These are phyloP conservation scores for Cucumis melo DNA, from an alignment of 306 rosid species.

Conservation along the genomic window DNA sequence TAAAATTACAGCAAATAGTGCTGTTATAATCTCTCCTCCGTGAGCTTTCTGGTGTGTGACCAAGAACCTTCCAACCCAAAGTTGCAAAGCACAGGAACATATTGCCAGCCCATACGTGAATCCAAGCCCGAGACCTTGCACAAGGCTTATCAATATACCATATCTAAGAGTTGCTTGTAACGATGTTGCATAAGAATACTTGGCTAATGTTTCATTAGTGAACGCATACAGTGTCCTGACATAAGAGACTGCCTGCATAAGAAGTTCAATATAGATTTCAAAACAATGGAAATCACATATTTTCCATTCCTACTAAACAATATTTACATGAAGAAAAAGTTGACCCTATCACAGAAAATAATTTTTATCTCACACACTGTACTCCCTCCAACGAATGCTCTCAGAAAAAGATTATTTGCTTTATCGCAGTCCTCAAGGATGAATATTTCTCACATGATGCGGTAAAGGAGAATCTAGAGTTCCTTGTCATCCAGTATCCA, in stretches of 20 bases:
- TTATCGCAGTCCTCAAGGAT: not conserved
- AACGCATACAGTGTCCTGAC: slow-evolving; percentile 81
- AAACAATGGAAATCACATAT: not conserved
- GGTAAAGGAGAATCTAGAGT: not conserved
- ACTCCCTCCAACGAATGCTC: not conserved
- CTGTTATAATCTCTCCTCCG: slow-evolving; percentile 93
- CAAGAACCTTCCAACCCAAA: slow-evolving; percentile 97
- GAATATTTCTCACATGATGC: not conserved
- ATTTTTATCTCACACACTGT: not conserved
- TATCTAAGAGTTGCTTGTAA: slow-evolving; percentile 97
- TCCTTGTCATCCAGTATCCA: not conserved
- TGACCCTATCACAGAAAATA: not conserved
- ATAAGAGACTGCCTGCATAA: slow-evolving; percentile 88
- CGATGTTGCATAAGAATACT: slow-evolving; percentile 95
- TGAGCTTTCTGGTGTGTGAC: slow-evolving; percentile 46
- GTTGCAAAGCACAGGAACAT: slow-evolving; percentile 97
- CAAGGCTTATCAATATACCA: slow-evolving; percentile 96
- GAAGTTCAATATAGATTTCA: slow-evolving; percentile 6
- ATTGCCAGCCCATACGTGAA: slow-evolving; percentile 99
- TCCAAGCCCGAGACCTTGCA: slow-evolving; percentile 99
- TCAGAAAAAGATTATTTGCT: not conserved
- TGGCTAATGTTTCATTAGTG: slow-evolving; percentile 95
- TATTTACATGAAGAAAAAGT: not conserved
- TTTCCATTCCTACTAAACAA: not conserved
- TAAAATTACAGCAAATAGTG: slow-evolving; percentile 87